Evolutionary conservation across 305 asterid species (phyloP).

Genomic region (Plantago lanceolata): DNA sequence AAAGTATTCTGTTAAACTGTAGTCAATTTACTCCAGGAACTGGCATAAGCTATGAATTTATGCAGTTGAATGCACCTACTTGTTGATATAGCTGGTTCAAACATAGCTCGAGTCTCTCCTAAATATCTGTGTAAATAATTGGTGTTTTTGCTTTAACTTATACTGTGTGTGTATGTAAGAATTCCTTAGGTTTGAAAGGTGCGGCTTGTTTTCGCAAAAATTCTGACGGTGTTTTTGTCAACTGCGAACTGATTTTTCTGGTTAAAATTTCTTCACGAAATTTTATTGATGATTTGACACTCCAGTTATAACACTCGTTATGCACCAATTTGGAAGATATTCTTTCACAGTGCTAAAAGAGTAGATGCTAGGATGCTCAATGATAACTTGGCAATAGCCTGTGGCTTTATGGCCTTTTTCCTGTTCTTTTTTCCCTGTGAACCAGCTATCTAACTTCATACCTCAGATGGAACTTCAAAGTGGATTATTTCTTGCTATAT

Average conservation of each 20-base stretch:
- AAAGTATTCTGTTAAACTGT: slow-evolving; percentile 14
- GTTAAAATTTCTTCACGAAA: slow-evolving; percentile 13
- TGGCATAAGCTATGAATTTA: no score
- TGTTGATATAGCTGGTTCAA: slow-evolving; percentile 1
- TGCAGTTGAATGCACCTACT: slow-evolving; percentile 3
- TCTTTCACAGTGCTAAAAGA: slow-evolving; percentile 6
- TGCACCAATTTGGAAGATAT: slow-evolving; percentile 1
- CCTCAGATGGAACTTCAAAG: not conserved
- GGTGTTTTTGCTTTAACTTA: not conserved
- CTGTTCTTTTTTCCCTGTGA: slow-evolving; percentile 13
- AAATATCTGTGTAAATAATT: not conserved
- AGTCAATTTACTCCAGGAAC: slow-evolving; percentile 6
- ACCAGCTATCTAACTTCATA: not conserved
- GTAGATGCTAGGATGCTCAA: slow-evolving; percentile 3
- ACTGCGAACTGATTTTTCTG: slow-evolving; percentile 11
- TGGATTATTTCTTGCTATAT: no score
- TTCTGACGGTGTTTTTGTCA: not conserved
- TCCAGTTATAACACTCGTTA: slow-evolving; percentile 2
- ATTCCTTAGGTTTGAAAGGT: not conserved
- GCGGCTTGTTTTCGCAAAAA: not conserved
- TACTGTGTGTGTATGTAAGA: not conserved
- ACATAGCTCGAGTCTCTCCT: not conserved
- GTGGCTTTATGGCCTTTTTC: slow-evolving; percentile 6
- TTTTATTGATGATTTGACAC: slow-evolving; percentile 11
- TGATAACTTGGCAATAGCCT: slow-evolving; percentile 12